phyloP scores from a whole-genome alignment of 148 eudicot genomes.

The Fagopyrum homotropicum region DNA sequence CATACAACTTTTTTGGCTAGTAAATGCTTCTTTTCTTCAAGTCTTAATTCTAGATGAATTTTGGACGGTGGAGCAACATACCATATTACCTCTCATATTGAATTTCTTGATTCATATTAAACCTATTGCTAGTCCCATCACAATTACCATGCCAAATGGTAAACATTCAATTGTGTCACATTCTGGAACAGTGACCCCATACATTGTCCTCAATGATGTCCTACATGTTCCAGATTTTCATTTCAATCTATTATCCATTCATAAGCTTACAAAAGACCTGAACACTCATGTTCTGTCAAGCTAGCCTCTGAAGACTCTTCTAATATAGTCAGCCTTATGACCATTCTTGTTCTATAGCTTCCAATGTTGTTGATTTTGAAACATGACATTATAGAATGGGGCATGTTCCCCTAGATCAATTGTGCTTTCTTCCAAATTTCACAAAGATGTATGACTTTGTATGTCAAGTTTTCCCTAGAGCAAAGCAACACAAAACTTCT shows the following conservation, averaged over 20 bases:
- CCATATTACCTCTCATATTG: not conserved
- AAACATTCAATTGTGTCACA: not conserved
- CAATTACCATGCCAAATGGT: not conserved
- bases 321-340: too few relatives aligned
- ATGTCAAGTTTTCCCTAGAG: too few relatives aligned
- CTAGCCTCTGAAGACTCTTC: too few relatives aligned
- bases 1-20: not conserved
- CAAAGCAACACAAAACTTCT: too few relatives aligned
- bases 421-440: too few relatives aligned
- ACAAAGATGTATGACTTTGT: too few relatives aligned
- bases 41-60: not conserved
- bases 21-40: not conserved
- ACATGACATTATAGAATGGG: too few relatives aligned
- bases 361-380: too few relatives aligned
- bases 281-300: not conserved
- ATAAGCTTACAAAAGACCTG: not conserved
- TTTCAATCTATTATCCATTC: too few relatives aligned
- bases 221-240: not conserved
- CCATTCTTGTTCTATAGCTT: too few relatives aligned
- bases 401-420: too few relatives aligned
- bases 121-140: not conserved
- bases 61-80: not conserved
- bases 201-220: not conserved
- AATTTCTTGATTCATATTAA: not conserved
- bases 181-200: not conserved